Evolutionary conservation across 805 yeast species (phyloP).

Genomic region (Maudiozyma saulgeensis): DNA sequence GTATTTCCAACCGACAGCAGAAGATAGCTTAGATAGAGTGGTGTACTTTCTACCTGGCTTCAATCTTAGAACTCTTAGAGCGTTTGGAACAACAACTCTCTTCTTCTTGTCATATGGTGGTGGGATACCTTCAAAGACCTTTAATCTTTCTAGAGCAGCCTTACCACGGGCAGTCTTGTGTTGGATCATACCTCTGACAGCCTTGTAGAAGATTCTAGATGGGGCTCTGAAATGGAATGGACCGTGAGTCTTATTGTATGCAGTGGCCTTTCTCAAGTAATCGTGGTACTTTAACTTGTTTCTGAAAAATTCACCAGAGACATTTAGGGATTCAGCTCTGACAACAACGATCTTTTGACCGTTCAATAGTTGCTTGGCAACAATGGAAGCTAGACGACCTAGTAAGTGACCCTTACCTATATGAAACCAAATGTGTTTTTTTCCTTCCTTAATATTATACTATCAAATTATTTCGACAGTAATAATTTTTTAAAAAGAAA

Average conservation of each 20-base stretch:
- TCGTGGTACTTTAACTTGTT: constrained; percentile 99
- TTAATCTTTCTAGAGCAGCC: constrained; percentile 98
- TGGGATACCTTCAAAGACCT: constrained; percentile 99
- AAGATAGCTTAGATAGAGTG: constrained; percentile 91
- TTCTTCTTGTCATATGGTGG: constrained; percentile 99
- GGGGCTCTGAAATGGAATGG: constrained; percentile 99
- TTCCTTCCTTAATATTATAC: too few species aligned
- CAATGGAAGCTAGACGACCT: constrained; percentile 98
- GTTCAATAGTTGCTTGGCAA: constrained; percentile 96
- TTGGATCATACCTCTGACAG: constrained; percentile 97
- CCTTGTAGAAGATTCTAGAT: constrained; percentile 99
- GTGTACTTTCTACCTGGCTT: constrained; percentile 99
- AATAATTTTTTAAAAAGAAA: too few species aligned
- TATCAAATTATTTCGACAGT: too few species aligned
- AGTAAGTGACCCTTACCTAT: constrained; percentile 94
- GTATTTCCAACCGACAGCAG: constrained; percentile 99
- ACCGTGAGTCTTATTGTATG: constrained; percentile 97
- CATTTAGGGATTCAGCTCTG: constrained; percentile 95
- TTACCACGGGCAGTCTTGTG: constrained; percentile 99
- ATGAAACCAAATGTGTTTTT: constrained; percentile 2
- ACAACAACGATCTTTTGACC: constrained; percentile 98
- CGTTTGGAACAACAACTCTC: constrained; percentile 99
- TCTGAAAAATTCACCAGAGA: constrained; percentile 99
- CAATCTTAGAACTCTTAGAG: constrained; percentile 96
- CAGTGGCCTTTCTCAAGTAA: constrained; percentile 98